Conservation (phyloP, 202 grass and related monocot genomes). For the Sporobolus alterniflorus region DNA sequence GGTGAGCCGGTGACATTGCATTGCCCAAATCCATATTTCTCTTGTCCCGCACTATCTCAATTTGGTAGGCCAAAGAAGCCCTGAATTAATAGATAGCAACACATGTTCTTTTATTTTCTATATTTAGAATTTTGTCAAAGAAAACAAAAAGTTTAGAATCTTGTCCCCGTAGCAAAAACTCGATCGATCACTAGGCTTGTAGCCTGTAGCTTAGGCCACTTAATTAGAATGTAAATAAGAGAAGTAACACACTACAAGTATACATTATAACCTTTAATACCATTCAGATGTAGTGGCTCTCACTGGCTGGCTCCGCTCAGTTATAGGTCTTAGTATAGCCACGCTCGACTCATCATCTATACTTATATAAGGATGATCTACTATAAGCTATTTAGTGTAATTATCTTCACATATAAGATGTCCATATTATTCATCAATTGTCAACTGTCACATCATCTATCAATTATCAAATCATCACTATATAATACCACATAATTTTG, state of each 20-base stretch:
- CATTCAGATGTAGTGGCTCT: slow-evolving; percentile 5
- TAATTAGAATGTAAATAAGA: background rate
- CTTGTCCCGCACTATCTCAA: slow-evolving; percentile 35
- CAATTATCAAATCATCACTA: too few species aligned
- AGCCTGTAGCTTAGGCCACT: slow-evolving; percentile 22
- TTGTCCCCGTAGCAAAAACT: background rate
- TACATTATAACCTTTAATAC: slow-evolving; percentile 3
- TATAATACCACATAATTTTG: too few species aligned
- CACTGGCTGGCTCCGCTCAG: too few species aligned
- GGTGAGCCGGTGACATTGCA: background rate
- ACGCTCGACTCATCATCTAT: too few species aligned
- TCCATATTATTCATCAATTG: too few species aligned
- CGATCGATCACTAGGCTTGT: background rate
- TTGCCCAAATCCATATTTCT: background rate
- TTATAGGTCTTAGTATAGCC: too few species aligned
- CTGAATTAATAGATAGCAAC: background rate
- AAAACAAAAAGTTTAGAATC: too few species aligned
- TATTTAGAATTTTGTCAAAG: slow-evolving; percentile 29
- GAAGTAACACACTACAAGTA: slow-evolving; percentile 6
- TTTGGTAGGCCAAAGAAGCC: slow-evolving; percentile 32
- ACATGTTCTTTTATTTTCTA: slow-evolving; percentile 22
- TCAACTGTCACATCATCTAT: too few species aligned
- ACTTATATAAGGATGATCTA: too few species aligned
- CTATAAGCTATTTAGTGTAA: too few species aligned
- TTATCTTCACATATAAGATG: too few species aligned